A percentile compares a stretch with the other conserved stretches of the same genome.
phyloP scores from a whole-genome alignment of 2,329 filamentous ascomycete genomes.

The Trichoderma asperellum region DNA sequence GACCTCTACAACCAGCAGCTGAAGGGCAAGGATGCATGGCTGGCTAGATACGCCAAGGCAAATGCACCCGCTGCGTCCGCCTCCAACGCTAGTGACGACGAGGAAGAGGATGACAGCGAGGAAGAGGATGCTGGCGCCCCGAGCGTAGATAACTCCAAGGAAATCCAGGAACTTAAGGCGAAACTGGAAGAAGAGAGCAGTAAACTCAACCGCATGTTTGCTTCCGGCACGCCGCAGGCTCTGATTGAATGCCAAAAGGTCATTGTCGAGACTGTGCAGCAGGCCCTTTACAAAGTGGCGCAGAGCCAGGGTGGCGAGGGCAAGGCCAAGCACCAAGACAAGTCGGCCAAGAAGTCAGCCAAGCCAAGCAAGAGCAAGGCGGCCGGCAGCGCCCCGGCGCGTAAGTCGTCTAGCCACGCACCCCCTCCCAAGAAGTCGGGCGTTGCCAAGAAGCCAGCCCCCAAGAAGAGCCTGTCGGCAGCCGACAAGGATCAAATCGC shows the following conservation, averaged over 20 bases:
- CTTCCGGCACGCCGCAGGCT: conserved; percentile 54
- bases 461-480: conserved; percentile 64
- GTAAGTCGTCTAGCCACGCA: conserved; percentile 48
- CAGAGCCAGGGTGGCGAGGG: conserved; percentile 59
- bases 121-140: conserved; percentile 51
- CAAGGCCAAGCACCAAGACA: conserved; percentile 55
- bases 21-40: conserved; percentile 78
- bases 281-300: conserved; percentile 75
- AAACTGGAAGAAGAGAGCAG: conserved; percentile 60
- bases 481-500: conserved; percentile 92
- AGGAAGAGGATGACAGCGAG: conserved; percentile 72
- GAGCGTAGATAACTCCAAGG: conserved; percentile 47
- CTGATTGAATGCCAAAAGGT: conserved; percentile 62
- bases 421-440: conserved; percentile 44
- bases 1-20: conserved; percentile 76
- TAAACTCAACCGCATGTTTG: conserved; percentile 59
- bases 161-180: conserved; percentile 56
- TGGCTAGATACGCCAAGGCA: conserved; percentile 70
- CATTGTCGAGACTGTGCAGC: conserved; percentile 67
- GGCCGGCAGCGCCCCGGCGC: conserved; percentile 41
- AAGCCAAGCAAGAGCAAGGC: conserved; percentile 61
- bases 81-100: conserved; percentile 70
- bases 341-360: conserved; percentile 60
- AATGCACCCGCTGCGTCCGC: conserved; percentile 59
- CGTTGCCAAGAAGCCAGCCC: conserved; percentile 50